Base-by-base conservation (phyloP, 768 basidiomycete species). In the Amanita muscaria region DNA sequence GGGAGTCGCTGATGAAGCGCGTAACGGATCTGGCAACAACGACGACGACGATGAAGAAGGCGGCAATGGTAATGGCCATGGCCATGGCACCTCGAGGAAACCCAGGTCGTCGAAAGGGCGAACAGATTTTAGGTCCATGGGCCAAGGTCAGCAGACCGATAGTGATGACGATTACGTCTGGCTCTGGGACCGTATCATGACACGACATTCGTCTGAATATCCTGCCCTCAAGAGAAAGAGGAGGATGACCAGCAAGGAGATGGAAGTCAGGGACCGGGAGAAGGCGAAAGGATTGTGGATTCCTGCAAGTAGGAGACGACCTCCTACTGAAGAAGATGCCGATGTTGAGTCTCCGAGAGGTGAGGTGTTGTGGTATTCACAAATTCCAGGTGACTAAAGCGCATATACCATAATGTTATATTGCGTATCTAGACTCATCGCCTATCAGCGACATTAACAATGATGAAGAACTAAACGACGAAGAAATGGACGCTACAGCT, bases 401-500 rank as follows among this genome's bases (percentile, higher is more conserved):
- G n/a, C n/a, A n/a, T n/a, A n/a, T n/a, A n/a, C n/a, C n/a, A n/a
- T n/a, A 6, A 6, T 34, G 16, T 8, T 34, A n/a, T 18, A 6
- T n/a, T 34, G 5, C n/a, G 6, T 14, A n/a, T 8, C 11, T 18
- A 34, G 33, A 15, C 15, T 34, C 33, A 9, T 37, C 43, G 24
- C 43, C 29, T 31, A 36, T 46, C 10, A 46, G 44, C n/a, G 44
- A 46, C 30, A 46, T 37, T 33, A 34, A 30, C 18, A 27, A 15
- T 23, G 35, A 35, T 16, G 43, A 46, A 5, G 37, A 33, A 15
- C 3, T 36, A 12, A 44, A 44, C 21, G 12, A 24, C 18, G 56
- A 56, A 29, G 62, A 63, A 27, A 52, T 62, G 34, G 68, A 70
- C 43, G 52, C 57, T 8, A 63, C 59, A 12, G 53, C 56, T 30